Evolutionary conservation across 495 filamentous ascomycete species (phyloP).

Genomic region (Aspergillus nanangensis): DNA sequence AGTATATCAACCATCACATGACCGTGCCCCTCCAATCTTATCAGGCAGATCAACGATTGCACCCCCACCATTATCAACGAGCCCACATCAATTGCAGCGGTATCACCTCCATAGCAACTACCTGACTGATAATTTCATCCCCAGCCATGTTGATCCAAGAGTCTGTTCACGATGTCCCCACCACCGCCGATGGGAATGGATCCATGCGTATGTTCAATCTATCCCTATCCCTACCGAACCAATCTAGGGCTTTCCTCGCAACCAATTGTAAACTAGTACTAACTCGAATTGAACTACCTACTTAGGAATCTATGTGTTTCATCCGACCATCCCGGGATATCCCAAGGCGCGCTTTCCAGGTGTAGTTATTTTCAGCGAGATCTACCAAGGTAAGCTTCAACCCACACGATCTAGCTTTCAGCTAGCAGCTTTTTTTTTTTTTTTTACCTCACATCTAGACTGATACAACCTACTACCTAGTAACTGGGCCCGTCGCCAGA

Average conservation of each 20-base stretch:
- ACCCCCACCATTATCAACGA: too few species aligned
- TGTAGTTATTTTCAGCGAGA: constrained; percentile 89
- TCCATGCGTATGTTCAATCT: constrained; percentile 51
- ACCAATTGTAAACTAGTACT: too few species aligned
- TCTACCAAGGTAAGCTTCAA: constrained; percentile 88
- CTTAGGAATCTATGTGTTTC: constrained; percentile 84
- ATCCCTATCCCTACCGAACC: neutral
- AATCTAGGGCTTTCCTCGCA: neutral
- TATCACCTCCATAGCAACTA: too few species aligned
- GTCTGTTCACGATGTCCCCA: constrained; percentile 61
- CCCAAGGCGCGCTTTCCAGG: constrained; percentile 88
- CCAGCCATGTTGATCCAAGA: constrained; percentile 64
- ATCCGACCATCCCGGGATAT: constrained; percentile 78
- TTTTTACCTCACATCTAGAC: neutral
- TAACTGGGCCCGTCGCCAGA: constrained; percentile 86
- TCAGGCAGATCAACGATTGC: too few species aligned
- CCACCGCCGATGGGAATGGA: constrained; percentile 55
- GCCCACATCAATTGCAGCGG: too few species aligned
- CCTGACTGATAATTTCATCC: too few species aligned
- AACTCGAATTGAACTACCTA: too few species aligned
- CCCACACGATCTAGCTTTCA: too few species aligned
- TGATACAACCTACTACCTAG: constrained; percentile 37
- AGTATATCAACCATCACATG: too few species aligned
- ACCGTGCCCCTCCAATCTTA: constrained; percentile 6
- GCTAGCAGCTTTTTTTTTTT: too few species aligned